A percentile compares a stretch with the other conserved stretches of the same genome.
Evolutionary conservation across 345 rosid species (phyloP).

Genomic region (Eutrema heterophyllum): DNA sequence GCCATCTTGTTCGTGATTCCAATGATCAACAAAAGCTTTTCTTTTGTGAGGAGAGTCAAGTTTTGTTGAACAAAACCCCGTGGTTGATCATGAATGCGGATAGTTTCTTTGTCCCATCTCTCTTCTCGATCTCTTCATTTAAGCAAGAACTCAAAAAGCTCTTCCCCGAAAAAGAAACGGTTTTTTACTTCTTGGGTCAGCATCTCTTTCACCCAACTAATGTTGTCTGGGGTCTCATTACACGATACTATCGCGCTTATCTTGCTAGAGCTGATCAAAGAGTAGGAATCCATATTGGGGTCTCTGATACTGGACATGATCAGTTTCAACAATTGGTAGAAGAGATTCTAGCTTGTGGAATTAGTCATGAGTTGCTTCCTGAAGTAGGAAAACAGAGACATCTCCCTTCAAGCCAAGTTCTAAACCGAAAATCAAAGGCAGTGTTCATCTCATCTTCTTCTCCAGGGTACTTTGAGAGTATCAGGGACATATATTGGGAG

Average conservation of each 20-base stretch:
- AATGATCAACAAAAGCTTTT: conserved; percentile 29
- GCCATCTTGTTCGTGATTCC: conserved; percentile 23
- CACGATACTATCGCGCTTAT: conserved; percentile 23
- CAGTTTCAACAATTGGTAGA: conserved; percentile 18
- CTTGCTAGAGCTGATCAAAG: conserved; percentile 31
- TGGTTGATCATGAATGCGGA: conserved; percentile 33
- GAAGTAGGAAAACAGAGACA: conserved; percentile 15
- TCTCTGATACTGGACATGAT: conserved; percentile 8
- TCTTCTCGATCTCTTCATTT: conserved; percentile 23
- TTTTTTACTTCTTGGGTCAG: conserved; percentile 36
- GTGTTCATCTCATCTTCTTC: conserved; percentile 33
- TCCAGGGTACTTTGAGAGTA: conserved; percentile 14
- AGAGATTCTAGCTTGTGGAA: conserved; percentile 31
- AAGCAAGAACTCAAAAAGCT: conserved; percentile 19
- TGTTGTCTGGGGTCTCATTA: conserved; percentile 37
- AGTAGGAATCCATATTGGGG: conserved; percentile 28
- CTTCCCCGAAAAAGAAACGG: conserved; percentile 29
- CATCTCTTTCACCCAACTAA: conserved; percentile 38
- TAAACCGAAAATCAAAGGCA: conserved; percentile 24
- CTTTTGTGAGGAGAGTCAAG: conserved; percentile 27
- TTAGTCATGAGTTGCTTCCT: conserved; percentile 31
- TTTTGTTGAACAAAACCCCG: not conserved
- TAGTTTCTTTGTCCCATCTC: conserved; percentile 23
- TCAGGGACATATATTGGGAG: conserved; percentile 24
- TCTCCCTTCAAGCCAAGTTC: conserved; percentile 21